A percentile compares a stretch with the other conserved stretches of the same genome.
Conservation (phyloP, 2,329 filamentous ascomycete species). For the Penicillium italicum region DNA sequence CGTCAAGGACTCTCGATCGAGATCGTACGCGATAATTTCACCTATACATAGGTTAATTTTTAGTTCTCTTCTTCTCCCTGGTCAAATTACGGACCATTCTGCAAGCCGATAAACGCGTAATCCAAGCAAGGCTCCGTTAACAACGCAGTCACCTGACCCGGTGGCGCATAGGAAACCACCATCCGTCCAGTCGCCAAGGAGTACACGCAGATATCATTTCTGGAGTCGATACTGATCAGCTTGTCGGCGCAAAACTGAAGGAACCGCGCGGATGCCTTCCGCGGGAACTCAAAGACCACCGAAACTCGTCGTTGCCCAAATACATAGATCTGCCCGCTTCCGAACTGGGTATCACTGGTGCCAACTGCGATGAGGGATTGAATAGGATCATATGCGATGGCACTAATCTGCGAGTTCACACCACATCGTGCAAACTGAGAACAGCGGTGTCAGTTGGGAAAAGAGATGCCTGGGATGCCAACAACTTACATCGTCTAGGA, state of each 20-base stretch:
- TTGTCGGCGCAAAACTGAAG: slow-evolving; percentile 84
- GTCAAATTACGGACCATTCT: slow-evolving; percentile 53
- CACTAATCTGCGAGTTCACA: slow-evolving; percentile 71
- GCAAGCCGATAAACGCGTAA: slow-evolving; percentile 82
- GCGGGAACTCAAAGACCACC: slow-evolving; percentile 67
- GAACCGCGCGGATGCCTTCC: slow-evolving; percentile 69
- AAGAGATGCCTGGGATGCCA: slow-evolving; percentile 27
- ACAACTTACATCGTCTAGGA: slow-evolving; percentile 68
- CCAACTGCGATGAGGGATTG: slow-evolving; percentile 91
- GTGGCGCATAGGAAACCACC: slow-evolving; percentile 67
- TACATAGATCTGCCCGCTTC: slow-evolving; percentile 82
- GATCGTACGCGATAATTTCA: slow-evolving; percentile 86
- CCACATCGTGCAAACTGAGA: slow-evolving; percentile 67
- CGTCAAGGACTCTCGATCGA: slow-evolving; percentile 74
- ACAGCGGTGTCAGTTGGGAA: slow-evolving; percentile 12
- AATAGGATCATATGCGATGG: slow-evolving; percentile 85
- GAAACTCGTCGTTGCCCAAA: slow-evolving; percentile 79
- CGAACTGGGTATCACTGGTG: slow-evolving; percentile 81
- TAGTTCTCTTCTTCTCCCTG: not conserved
- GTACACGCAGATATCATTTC: slow-evolving; percentile 81
- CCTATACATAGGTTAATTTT: slow-evolving; percentile 41
- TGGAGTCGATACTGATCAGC: slow-evolving; percentile 77
- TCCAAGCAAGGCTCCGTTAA: slow-evolving; percentile 86
- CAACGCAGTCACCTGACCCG: slow-evolving; percentile 69
- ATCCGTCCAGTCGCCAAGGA: slow-evolving; percentile 68